phyloP scores from a whole-genome alignment of 805 yeast genomes.

The Candida maesae region DNA sequence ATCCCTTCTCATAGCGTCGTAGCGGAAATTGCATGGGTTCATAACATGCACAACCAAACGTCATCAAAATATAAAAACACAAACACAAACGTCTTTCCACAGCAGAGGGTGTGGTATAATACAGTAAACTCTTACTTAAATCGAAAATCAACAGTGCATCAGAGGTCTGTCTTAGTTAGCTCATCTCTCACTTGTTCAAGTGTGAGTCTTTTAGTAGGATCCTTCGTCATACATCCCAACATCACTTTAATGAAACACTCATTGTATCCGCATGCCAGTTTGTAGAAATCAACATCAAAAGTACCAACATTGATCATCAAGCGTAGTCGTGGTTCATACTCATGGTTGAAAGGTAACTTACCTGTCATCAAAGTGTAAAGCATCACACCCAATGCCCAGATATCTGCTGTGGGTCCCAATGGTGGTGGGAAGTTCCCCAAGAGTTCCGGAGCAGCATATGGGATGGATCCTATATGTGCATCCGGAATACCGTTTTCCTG shows the following conservation, averaged over 20 bases:
- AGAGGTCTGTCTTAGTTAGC: neutral
- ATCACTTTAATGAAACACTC: constrained; percentile 34
- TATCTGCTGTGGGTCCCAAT: constrained; percentile 65
- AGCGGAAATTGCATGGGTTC: neutral
- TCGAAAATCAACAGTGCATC: neutral
- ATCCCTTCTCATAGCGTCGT: neutral
- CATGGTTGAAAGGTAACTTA: constrained; percentile 76
- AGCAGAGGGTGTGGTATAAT: no score
- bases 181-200: constrained; percentile 28
- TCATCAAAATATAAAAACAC: neutral
- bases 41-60: neutral
- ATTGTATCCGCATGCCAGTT: constrained; percentile 34
- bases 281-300: constrained; percentile 46
- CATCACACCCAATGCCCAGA: constrained; percentile 89
- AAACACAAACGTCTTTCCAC: no score
- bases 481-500: constrained; percentile 40
- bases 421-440: constrained; percentile 59
- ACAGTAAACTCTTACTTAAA: no score
- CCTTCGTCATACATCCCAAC: constrained; percentile 49
- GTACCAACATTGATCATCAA: constrained; percentile 68
- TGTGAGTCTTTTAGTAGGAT: constrained; percentile 49
- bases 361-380: constrained; percentile 71
- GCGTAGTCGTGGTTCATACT: constrained; percentile 75
- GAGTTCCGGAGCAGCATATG: constrained; percentile 90
- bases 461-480: constrained; percentile 80